Evolutionary conservation across 23 red algal species (phyloP), one percentile per base, ranked within the genome.

Genomic region (Cyanidium caldarium): DNA sequence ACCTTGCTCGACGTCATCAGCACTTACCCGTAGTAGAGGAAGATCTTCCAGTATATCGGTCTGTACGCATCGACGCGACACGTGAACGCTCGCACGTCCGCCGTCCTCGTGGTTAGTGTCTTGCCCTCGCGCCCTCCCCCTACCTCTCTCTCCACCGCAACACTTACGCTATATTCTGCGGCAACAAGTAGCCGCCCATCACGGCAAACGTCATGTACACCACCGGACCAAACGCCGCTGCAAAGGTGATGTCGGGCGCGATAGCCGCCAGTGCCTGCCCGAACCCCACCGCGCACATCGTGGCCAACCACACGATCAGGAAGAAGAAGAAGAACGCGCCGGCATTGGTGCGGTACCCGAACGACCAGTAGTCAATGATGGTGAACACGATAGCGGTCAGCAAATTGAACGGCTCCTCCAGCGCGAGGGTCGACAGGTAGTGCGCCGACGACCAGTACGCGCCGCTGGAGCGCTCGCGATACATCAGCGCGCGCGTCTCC

Each of bases 321-420:
- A 61, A 28, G 51, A 61, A 61, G 51, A 61, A 61, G 21, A 61
- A 61, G 51, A 61, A 61, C 51, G 51, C 51, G 7, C 51, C 51
- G 23, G 21, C 51, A 25, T 61, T 61, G n/a, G 19, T 61, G 51
- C 51, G 51, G 23, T 61, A 61, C 7, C 51, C 51, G 31, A 61
- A 61, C 5, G 51, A 16, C 51, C 51, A 61, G 23, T 61, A 61
- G 51, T 61, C 51, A 7, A 61, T 16, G 31, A 61, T 61, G 51
- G 51, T 28, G 51, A 61, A 61, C 7, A 61, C 51, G 31, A 61
- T 61, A 7, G 51, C 51, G 51, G 51, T 61, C 5, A 61, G 21
- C 21, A 61, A 16, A 28, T 61, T 61, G 51, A 61, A 61, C 10
- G 51, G 51, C 21, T 16, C 51, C 51, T 61, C 51, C 23, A 61